Percentiles rank a stretch among this genome's conserved stretches.
Conservation (phyloP, 768 basidiomycete genomes). For the Lyophyllum decastes region DNA sequence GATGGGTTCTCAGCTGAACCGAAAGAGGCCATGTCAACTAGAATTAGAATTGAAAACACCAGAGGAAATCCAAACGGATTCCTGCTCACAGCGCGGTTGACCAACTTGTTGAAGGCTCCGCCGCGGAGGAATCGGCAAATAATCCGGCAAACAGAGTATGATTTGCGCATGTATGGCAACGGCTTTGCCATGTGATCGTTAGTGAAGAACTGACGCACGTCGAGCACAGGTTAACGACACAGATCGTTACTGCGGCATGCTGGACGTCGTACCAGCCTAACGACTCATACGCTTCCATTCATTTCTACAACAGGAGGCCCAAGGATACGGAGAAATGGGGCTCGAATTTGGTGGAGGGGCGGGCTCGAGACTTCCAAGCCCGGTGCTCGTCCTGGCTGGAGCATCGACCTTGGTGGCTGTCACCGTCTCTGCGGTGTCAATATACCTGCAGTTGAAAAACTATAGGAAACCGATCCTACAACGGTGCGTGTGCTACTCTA, state of each 20-base stretch:
- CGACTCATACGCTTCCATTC: not conserved
- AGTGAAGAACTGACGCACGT: not conserved
- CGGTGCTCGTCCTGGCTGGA: slow-evolving; percentile 64
- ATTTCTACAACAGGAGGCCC: not conserved
- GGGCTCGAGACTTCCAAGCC: slow-evolving; percentile 59
- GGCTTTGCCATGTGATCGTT: not conserved
- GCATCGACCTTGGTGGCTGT: slow-evolving; percentile 71
- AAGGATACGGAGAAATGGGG: slow-evolving; percentile 8
- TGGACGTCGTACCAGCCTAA: not conserved
- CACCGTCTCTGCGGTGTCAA: slow-evolving; percentile 69
- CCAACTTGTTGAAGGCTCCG: too few species aligned
- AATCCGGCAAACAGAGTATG: not conserved
- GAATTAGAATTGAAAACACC: too few species aligned
- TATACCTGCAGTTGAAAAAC: slow-evolving; percentile 81
- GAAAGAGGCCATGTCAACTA: not conserved
- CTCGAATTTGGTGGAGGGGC: slow-evolving; percentile 38
- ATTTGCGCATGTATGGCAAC: not conserved
- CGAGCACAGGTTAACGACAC: not conserved
- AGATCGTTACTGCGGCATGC: slow-evolving; percentile 3
- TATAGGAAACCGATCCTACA: slow-evolving; percentile 83
- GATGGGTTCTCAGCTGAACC: not conserved
- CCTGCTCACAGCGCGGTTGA: too few species aligned
- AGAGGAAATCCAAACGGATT: too few species aligned
- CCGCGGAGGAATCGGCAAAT: too few species aligned
- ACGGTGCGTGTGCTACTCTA: slow-evolving; percentile 45